Evolutionary conservation across 176 grass and related monocot genomes (phyloP).

Genomic region (Oryza meyeriana): DNA sequence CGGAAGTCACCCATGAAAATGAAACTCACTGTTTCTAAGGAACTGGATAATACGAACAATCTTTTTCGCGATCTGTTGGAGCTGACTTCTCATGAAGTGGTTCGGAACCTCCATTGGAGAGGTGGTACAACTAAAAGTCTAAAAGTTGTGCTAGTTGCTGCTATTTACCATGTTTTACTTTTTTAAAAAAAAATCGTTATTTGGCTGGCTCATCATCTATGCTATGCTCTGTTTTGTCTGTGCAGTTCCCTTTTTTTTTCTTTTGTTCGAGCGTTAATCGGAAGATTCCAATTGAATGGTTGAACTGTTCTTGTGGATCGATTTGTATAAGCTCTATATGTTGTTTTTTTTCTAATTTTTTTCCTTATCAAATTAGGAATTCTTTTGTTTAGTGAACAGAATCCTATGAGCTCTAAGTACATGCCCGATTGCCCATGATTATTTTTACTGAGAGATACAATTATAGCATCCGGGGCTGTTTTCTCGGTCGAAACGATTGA

Average conservation of each 20-base stretch:
- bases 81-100: neutral
- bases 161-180: neutral
- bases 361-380: neutral
- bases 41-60: neutral
- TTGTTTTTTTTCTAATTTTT: neutral
- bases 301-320: neutral
- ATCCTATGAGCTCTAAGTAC: neutral
- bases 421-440: neutral
- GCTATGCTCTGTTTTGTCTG: neutral
- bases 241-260: neutral
- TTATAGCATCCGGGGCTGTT: neutral
- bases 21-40: neutral
- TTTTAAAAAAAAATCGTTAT: neutral
- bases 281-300: neutral
- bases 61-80: neutral
- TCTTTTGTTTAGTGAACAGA: neutral
- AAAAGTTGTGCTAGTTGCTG: neutral
- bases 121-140: neutral
- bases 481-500: neutral
- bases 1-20: neutral
- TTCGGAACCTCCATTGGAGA: neutral
- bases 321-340: neutral
- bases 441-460: neutral
- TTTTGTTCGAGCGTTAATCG: neutral
- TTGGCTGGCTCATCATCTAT: neutral